Evolutionary conservation across 2,329 filamentous ascomycete species (phyloP).

Genomic region (Alternaria dauci): DNA sequence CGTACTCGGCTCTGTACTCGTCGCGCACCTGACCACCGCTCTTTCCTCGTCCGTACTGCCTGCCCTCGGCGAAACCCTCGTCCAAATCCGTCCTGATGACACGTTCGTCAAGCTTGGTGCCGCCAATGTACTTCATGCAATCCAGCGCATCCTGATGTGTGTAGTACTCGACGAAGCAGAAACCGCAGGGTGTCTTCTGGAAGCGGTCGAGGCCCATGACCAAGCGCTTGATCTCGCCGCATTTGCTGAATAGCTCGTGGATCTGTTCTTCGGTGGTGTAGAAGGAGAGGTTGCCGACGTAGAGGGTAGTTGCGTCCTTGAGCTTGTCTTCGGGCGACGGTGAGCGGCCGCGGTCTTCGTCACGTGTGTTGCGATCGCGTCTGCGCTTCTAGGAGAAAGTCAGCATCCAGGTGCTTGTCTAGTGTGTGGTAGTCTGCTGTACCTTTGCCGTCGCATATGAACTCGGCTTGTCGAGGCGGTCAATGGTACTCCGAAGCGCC

Average conservation of each 20-base stretch:
- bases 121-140: conserved; percentile 98
- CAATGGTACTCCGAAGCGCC: conserved; percentile 76
- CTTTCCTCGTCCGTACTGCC: conserved; percentile 95
- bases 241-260: conserved; percentile 92
- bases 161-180: conserved; percentile 99
- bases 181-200: conserved; percentile 97
- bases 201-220: conserved; percentile 98
- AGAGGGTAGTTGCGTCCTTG: conserved; percentile 89
- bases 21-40: conserved; percentile 96
- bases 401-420: conserved; percentile 8
- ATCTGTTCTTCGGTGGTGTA: conserved; percentile 99
- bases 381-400: conserved; percentile 70
- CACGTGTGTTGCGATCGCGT: conserved; percentile 66
- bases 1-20: conserved; percentile 96
- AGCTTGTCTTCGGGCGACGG: conserved; percentile 78
- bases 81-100: conserved; percentile 96
- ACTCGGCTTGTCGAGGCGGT: conserved; percentile 91
- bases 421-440: conserved; percentile 21
- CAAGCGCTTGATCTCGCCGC: conserved; percentile 96
- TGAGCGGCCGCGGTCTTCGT: conserved; percentile 61
- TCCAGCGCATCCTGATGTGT: conserved; percentile 96
- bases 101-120: conserved; percentile 96
- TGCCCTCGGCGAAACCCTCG: conserved; percentile 92
- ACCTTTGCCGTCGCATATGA: conserved; percentile 91
- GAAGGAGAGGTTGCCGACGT: conserved; percentile 97